These are phyloP conservation scores for Canavalia ensiformis DNA, from an alignment of 306 rosid species.

Conservation along the genomic window DNA sequence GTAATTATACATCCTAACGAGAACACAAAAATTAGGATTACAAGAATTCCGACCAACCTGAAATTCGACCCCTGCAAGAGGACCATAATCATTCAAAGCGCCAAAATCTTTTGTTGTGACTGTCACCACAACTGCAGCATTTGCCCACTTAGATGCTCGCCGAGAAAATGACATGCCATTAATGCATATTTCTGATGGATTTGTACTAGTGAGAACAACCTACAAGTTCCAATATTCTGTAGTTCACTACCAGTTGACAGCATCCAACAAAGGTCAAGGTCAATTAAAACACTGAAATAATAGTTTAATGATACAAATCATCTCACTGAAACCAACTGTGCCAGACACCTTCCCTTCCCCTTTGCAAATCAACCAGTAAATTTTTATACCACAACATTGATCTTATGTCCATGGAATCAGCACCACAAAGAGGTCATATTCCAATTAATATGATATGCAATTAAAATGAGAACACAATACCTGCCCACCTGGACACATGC, in stretches of 20 bases:
- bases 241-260: conserved; percentile 38
- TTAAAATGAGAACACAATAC: conserved; percentile 55
- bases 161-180: conserved; percentile 99
- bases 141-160: conserved; percentile 97
- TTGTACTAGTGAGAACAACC: conserved; percentile 98
- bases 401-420: conserved; percentile 19
- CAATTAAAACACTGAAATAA: conserved; percentile 33
- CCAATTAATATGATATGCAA: conserved; percentile 40
- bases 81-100: conserved; percentile 72
- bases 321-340: conserved; percentile 24
- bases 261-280: conserved; percentile 8
- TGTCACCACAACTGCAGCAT: conserved; percentile 94
- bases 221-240: conserved; percentile 55
- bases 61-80: conserved; percentile 92
- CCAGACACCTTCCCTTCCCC: conserved; percentile 9
- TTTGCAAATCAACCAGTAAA: not conserved
- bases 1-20: not conserved
- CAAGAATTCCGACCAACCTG: conserved; percentile 64
- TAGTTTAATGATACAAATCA: conserved; percentile 27
- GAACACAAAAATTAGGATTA: not conserved
- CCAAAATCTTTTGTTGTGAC: conserved; percentile 82
- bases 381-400: conserved; percentile 23
- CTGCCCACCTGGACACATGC: conserved; percentile 99
- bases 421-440: conserved; percentile 32
- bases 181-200: conserved; percentile 86